Base-by-base conservation (phyloP, 805 yeast species). In the Komagataella pastoris region DNA sequence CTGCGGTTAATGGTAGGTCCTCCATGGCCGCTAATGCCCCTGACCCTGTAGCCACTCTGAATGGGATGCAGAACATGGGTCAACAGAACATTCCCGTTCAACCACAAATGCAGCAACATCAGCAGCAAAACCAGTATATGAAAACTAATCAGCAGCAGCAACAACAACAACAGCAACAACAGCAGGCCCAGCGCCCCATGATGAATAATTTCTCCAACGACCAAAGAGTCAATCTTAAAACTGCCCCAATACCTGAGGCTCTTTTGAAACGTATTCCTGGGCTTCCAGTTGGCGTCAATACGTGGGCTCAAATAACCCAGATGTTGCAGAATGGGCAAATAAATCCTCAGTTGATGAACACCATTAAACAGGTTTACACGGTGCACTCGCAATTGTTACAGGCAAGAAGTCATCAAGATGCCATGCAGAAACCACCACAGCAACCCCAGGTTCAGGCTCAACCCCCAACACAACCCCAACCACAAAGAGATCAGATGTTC, bases 241-340 rank as follows among this genome's bases (percentile, higher is more conserved):
- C 78, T 47, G 68, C 80, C 2, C 88, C 87, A 3, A 87, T 89
- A 50, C 96, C 96, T 0, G 77, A 76, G 14, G 77, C 79, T 2
- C 64, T 88, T 23, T 66, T 88, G 18, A 72, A 75, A 51, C 78
- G 78, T 58, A 76, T 88, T 48, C 95, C 95, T 7, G 83, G 77
- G 48, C 70, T 88, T 40, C 97, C 97, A 0, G 82, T 83, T 12
- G 83, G 81, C 49, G 82, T 82, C 24, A 82, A 77, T 57, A 86
- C 95, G 6, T 89, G 96, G 96, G 77, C 80, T 19, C 86, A 81
- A 61, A 79, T 88, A 24, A 79, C 81, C 64, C 83, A 81, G 46
- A 74, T 81, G 57, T 65, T 80, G 47, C 76, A 79, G 56, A 74
- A 77, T 55, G 80, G 79, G 54, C 70, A 78, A 54, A 66, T 86